Evolutionary conservation across 2,329 filamentous ascomycete species (phyloP), one percentile per base, ranked within the genome.

Genomic region (Fusarium fracticaudum): DNA sequence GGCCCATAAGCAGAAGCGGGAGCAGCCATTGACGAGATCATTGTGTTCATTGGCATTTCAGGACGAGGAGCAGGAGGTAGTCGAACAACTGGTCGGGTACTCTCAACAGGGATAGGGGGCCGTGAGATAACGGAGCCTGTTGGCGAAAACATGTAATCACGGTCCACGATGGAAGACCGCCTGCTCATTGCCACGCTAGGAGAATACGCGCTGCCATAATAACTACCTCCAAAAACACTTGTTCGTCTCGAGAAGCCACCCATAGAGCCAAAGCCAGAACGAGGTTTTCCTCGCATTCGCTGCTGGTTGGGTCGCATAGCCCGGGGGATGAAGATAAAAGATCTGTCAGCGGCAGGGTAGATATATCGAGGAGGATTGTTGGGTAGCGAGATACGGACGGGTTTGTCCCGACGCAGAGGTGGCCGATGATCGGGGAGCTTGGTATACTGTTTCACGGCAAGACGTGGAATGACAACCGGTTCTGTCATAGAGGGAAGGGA

Each of bases 281-380:
- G 89, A 43, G 94, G 91, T 79, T 94, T 92, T 69, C 92, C 93
- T 54, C 82, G 80, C 66, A 80, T 79, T 63, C 97, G 93, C 85
- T 97, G 94, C 81, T 97, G 95, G 81, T 98, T 98, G 20, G 96
- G 96, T 76, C 96, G 91, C 85, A 98, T 89, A 17, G 96, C 96
- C 75, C 96, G 90, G 18, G 96, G 96, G 69, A 99, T 99, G 84
- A 99, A 99, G 78, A 98, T 97, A 82, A 99, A 99, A 1, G 96
- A 98, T 74, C 96, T 89, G 78, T 98, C 95, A 53, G 90, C 87
- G 5, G 95, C 93, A 11, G 96, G 96, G 83, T 96, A 98, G 69
- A 98, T 95, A 82, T 98, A 98, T 72, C 93, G 91, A 41, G 94
- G 93, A 18, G 91, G 86, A 72, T 93, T 89, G 35, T 93, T 88